A percentile compares a stretch with the other conserved stretches of the same genome.
Conservation (phyloP, 1,284 basidiomycete species). For the Ustilago cynodontis region DNA sequence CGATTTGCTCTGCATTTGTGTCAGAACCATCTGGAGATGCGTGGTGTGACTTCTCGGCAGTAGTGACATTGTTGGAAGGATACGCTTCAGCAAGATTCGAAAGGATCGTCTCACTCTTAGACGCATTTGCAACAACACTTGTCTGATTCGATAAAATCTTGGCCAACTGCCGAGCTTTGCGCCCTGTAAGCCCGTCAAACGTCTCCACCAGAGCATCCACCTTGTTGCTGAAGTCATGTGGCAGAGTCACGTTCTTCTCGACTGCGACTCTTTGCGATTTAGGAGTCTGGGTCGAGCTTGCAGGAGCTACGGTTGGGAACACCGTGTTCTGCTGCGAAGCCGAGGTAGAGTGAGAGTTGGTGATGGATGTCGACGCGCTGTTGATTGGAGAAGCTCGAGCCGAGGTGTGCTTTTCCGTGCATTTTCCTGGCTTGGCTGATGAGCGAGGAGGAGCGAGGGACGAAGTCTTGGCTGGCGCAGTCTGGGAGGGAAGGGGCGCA, state of each 20-base stretch:
- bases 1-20: not conserved
- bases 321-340: constrained; percentile 13
- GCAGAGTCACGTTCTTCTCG: not conserved
- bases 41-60: not conserved
- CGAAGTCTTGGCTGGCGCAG: not conserved
- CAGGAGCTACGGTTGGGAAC: constrained; percentile 25
- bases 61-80: constrained; percentile 14
- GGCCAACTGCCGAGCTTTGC: constrained; percentile 40
- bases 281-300: not conserved
- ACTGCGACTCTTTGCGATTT: not conserved
- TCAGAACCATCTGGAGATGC: no score
- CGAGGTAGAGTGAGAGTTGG: constrained; percentile 5
- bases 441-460: constrained; percentile 8
- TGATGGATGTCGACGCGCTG: constrained; percentile 24
- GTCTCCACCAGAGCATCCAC: constrained; percentile 30
- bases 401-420: constrained; percentile 21
- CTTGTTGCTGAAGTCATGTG: constrained; percentile 31
- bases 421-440: constrained; percentile 8
- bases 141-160: constrained; percentile 38
- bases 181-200: constrained; percentile 31
- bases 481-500: constrained; percentile 9
- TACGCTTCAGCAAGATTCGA: constrained; percentile 27
- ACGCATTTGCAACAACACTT: constrained; percentile 19
- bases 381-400: constrained; percentile 8
- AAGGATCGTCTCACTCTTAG: constrained; percentile 20